A percentile compares a stretch with the other conserved stretches of the same genome.
phyloP scores from a whole-genome alignment of 371 early-diverging fungal species.

The Paraphysoderma sedebokerense region DNA sequence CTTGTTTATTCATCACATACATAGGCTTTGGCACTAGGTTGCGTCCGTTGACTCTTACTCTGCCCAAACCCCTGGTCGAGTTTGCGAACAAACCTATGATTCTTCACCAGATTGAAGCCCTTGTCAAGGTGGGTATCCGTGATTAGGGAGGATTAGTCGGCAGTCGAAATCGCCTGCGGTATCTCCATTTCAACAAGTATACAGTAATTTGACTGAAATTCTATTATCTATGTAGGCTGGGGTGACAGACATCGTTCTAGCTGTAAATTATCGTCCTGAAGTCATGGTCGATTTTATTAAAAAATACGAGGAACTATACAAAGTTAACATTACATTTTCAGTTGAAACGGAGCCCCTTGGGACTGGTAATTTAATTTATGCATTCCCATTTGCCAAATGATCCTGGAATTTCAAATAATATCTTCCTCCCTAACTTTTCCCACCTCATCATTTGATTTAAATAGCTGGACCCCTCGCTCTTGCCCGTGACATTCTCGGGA shows the following conservation, averaged over 20 bases:
- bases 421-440: constrained; percentile 1
- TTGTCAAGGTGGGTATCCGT: constrained; percentile 66
- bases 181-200: no score
- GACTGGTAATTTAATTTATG: constrained; percentile 34
- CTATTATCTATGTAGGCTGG: constrained; percentile 48
- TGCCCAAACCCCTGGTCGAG: constrained; percentile 98
- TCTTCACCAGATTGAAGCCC: constrained; percentile 94
- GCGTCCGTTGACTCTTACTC: constrained; percentile 91
- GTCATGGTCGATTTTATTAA: constrained; percentile 74
- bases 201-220: no score
- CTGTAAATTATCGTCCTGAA: constrained; percentile 97
- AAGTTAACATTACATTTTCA: constrained; percentile 88
- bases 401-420: not conserved
- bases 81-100: constrained; percentile 99
- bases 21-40: constrained; percentile 96
- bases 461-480: constrained; percentile 91
- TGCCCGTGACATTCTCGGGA: constrained; percentile 74
- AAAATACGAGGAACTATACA: constrained; percentile 69
- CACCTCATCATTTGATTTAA: not conserved
- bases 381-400: not conserved
- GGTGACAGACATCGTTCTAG: constrained; percentile 93
- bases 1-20: not conserved
- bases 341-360: constrained; percentile 95
- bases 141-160: no score
- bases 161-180: no score